Percentiles rank a stretch among this genome's conserved stretches.
These are phyloP conservation scores for Taxillus chinensis DNA, from an alignment of 164 flowering plant genomes.

Conservation along the genomic window DNA sequence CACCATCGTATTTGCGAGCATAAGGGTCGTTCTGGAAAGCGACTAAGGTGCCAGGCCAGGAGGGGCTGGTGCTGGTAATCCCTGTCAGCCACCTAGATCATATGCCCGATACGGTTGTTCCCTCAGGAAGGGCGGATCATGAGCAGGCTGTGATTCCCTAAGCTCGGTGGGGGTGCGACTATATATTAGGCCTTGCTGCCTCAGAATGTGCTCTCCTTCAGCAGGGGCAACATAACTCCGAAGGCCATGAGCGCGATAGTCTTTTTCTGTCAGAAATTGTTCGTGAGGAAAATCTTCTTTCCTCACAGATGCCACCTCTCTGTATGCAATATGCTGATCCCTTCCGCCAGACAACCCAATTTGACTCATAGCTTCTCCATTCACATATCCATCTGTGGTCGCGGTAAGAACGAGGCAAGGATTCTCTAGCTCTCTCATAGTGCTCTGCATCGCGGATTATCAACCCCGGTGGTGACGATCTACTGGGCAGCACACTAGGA, in stretches of 20 bases:
- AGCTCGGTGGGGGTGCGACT: constrained; percentile 7
- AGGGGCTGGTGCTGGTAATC: neutral
- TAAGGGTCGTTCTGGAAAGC: constrained; percentile 10
- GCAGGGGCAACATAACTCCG: constrained; percentile 12
- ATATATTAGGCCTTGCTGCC: constrained; percentile 10
- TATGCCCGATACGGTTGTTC: constrained; percentile 30
- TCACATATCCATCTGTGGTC: constrained; percentile 14
- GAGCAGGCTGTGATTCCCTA: constrained; percentile 9
- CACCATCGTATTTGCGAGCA: constrained; percentile 12
- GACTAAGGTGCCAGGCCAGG: neutral
- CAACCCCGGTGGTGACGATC: constrained; percentile 9
- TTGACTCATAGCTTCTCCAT: constrained; percentile 12
- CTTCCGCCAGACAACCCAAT: constrained; percentile 15
- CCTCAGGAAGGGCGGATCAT: constrained; percentile 23
- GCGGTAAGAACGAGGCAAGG: constrained; percentile 8
- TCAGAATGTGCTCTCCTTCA: constrained; percentile 20
- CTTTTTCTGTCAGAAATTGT: constrained; percentile 33
- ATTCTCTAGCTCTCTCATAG: constrained; percentile 15
- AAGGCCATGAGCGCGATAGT: constrained; percentile 44
- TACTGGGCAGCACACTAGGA: constrained; percentile 16
- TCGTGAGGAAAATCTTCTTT: constrained; percentile 19
- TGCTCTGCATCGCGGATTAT: constrained; percentile 8
- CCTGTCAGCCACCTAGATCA: constrained; percentile 20
- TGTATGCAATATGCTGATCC: constrained; percentile 8
- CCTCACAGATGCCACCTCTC: constrained; percentile 9